These are phyloP conservation scores for Calonectria hongkongensis DNA, from an alignment of 2,329 filamentous ascomycete species.

Conservation along the genomic window DNA sequence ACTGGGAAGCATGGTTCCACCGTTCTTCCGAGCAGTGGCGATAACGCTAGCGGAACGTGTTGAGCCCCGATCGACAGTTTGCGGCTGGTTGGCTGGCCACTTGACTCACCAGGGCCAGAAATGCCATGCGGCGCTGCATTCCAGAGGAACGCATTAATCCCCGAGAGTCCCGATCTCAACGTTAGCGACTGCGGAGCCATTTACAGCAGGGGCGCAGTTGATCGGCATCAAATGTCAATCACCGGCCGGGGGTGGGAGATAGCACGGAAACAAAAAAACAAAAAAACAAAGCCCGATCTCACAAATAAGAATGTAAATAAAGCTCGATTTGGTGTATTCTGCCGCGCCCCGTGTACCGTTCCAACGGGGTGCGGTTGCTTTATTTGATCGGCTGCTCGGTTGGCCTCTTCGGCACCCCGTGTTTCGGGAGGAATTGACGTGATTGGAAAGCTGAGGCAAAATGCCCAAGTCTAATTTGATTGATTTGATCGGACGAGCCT, in stretches of 20 bases:
- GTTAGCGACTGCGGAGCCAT: not conserved
- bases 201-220: not conserved
- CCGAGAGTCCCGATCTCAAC: not conserved
- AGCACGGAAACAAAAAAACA: not conserved
- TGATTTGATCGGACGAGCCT: not conserved
- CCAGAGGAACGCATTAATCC: not conserved
- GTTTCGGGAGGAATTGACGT: not conserved
- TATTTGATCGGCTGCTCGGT: not conserved
- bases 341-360: not conserved
- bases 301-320: slow-evolving; percentile 6
- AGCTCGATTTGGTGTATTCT: not conserved
- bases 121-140: slow-evolving; percentile 16
- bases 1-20: not conserved
- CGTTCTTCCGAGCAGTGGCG: not conserved
- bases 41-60: not conserved
- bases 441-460: not conserved
- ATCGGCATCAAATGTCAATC: not conserved
- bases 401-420: not conserved
- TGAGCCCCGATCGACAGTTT: not conserved
- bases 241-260: not conserved
- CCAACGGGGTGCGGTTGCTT: not conserved
- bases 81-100: slow-evolving; percentile 10
- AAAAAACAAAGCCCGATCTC: not conserved
- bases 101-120: not conserved
- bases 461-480: not conserved